Evolutionary conservation across 306 rosid genomes (phyloP).

Genomic region (Sicyos edulis): DNA sequence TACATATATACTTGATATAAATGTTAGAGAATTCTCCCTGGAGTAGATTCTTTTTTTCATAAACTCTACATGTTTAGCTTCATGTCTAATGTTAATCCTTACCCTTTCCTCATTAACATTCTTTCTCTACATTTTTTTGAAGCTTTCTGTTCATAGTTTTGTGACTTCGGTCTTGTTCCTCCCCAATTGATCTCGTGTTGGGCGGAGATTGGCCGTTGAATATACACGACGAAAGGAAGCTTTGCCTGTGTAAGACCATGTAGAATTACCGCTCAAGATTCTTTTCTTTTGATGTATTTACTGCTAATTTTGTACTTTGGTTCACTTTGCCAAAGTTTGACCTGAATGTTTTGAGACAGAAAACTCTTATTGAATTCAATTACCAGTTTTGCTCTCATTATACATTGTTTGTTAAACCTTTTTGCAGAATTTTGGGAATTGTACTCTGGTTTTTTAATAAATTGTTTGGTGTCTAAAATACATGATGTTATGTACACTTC

Average conservation of each 20-base stretch:
- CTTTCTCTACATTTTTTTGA: conserved; percentile 30
- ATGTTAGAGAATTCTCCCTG: conserved; percentile 23
- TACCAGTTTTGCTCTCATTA: neutral
- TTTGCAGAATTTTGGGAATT: conserved; percentile 8
- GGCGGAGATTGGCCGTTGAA: conserved; percentile 16
- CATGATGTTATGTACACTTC: neutral
- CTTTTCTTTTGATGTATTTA: conserved; percentile 7
- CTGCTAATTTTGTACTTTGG: conserved; percentile 17
- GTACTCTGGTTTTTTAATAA: neutral
- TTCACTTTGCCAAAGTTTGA: conserved; percentile 16
- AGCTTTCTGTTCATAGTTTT: conserved; percentile 33
- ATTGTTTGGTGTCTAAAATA: neutral
- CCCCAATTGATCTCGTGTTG: conserved; percentile 14
- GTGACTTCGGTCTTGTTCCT: conserved; percentile 34
- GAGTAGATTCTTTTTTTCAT: conserved; percentile 19
- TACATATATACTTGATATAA: conserved; percentile 20
- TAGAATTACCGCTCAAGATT: conserved; percentile 21
- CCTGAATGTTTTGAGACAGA: neutral
- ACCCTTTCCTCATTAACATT: conserved; percentile 30
- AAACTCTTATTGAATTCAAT: conserved; percentile 3
- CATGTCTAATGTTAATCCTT: conserved; percentile 32
- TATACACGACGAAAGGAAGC: conserved; percentile 9
- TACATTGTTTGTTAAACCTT: neutral
- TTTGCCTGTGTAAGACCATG: conserved; percentile 20
- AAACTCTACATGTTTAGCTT: conserved; percentile 29